These are phyloP conservation scores for Sicyos baderoa DNA, from an alignment of 306 rosid species.

Conservation along the genomic window DNA sequence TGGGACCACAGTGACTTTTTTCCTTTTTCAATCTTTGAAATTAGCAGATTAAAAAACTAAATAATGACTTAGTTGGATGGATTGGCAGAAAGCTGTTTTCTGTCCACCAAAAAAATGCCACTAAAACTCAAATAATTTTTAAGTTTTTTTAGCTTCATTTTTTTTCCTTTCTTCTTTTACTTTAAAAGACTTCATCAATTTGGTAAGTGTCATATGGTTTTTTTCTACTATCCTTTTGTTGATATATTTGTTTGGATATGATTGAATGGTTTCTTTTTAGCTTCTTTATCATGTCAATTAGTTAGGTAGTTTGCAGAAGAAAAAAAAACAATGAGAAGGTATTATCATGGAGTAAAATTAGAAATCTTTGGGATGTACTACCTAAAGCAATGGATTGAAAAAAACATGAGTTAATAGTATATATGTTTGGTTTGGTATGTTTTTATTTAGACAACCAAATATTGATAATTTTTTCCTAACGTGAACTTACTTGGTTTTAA, in stretches of 20 bases:
- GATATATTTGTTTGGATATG: not conserved
- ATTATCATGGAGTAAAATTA: not conserved
- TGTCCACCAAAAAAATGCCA: conserved; percentile 36
- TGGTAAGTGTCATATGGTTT: not conserved
- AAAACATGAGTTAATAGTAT: not conserved
- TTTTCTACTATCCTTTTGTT: not conserved
- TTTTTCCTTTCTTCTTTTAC: too few species aligned
- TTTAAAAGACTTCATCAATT: not conserved
- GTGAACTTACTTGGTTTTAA: too few species aligned
- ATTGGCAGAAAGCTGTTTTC: conserved; percentile 50
- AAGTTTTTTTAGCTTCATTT: not conserved
- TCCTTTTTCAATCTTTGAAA: not conserved
- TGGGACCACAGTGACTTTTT: conserved; percentile 1
- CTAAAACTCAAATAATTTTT: not conserved
- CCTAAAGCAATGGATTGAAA: not conserved
- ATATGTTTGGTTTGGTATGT: too few species aligned
- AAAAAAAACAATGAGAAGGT: not conserved
- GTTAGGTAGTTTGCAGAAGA: not conserved
- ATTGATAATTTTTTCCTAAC: too few species aligned
- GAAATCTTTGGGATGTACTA: not conserved
- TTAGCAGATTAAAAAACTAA: conserved; percentile 40
- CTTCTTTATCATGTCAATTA: not conserved
- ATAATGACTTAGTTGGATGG: conserved; percentile 29
- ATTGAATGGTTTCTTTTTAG: not conserved
- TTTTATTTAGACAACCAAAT: too few species aligned